These are phyloP conservation scores for Neurospora sublineolata DNA, from an alignment of 495 filamentous ascomycete species.

Conservation along the genomic window DNA sequence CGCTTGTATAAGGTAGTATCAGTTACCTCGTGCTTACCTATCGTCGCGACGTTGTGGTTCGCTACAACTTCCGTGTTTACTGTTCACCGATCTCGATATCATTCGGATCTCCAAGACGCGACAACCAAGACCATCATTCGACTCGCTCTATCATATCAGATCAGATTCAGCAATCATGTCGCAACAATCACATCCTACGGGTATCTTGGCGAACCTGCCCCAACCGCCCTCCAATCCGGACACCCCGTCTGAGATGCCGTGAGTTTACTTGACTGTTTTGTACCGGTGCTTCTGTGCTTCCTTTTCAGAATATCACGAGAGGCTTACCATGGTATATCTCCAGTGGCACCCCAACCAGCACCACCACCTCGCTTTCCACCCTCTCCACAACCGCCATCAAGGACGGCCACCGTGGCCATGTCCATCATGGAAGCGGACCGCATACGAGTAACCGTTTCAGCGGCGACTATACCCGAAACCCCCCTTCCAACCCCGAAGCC, in stretches of 20 bases:
- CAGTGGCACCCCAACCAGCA: conserved; percentile 85
- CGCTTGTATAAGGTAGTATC: not conserved
- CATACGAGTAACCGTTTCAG: conserved; percentile 19
- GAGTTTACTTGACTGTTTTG: conserved; percentile 26
- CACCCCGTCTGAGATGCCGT: conserved; percentile 89
- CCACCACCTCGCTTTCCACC: conserved; percentile 73
- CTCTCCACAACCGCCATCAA: conserved; percentile 89
- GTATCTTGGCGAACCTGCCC: conserved; percentile 62
- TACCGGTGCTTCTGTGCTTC: not conserved
- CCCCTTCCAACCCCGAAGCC: conserved; percentile 63
- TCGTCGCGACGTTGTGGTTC: not conserved
- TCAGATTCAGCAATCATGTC: conserved; percentile 19
- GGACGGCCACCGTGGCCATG: conserved; percentile 75
- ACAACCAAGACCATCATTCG: not conserved
- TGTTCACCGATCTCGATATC: not conserved
- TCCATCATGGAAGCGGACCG: conserved; percentile 26
- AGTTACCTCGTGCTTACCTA: not conserved
- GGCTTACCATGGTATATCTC: conserved; percentile 5
- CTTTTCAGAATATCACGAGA: conserved; percentile 1
- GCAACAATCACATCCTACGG: conserved; percentile 43
- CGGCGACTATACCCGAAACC: conserved; percentile 46
- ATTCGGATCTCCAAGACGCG: not conserved
- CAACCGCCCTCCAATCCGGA: conserved; percentile 72
- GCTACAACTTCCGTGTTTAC: not conserved
- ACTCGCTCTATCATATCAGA: not conserved